Evolutionary conservation across 2,329 filamentous ascomycete genomes (phyloP).

Genomic region (Colletotrichum costaricense): DNA sequence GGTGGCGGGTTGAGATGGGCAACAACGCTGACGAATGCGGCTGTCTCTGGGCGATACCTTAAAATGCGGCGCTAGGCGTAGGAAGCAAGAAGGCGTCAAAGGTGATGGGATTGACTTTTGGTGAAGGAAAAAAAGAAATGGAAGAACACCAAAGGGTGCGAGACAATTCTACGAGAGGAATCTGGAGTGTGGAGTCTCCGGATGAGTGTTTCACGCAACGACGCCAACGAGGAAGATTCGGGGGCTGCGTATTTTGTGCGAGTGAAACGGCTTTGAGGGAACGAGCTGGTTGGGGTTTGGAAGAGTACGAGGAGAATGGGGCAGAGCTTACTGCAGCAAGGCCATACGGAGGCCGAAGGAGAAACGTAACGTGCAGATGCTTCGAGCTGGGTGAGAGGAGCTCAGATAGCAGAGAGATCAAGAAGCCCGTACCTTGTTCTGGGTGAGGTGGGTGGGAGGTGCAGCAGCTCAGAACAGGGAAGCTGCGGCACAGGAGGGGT

Average conservation of each 20-base stretch:
- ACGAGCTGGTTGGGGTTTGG: background rate
- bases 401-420: slow-evolving; percentile 27
- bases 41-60: slow-evolving; percentile 27
- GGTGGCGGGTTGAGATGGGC: slow-evolving; percentile 14
- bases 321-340: background rate
- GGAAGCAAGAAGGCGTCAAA: background rate
- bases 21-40: slow-evolving; percentile 27
- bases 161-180: slow-evolving; percentile 26
- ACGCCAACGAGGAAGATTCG: slow-evolving; percentile 26
- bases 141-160: background rate
- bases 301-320: background rate
- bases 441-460: slow-evolving; percentile 9
- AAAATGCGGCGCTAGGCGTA: slow-evolving; percentile 13
- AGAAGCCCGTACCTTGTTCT: slow-evolving; percentile 14
- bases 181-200: slow-evolving; percentile 26
- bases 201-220: slow-evolving; percentile 29
- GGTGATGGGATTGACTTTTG: background rate
- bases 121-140: slow-evolving; percentile 8
- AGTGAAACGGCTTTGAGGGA: slow-evolving; percentile 27
- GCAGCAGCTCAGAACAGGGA: slow-evolving; percentile 32
- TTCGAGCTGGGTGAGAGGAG: slow-evolving; percentile 1
- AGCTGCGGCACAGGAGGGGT: slow-evolving; percentile 31
- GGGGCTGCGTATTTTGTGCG: slow-evolving; percentile 14
- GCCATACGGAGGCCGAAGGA: background rate
- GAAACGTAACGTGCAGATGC: background rate